phyloP scores from a whole-genome alignment of 768 basidiomycete genomes.

The Ramaria sp. region DNA sequence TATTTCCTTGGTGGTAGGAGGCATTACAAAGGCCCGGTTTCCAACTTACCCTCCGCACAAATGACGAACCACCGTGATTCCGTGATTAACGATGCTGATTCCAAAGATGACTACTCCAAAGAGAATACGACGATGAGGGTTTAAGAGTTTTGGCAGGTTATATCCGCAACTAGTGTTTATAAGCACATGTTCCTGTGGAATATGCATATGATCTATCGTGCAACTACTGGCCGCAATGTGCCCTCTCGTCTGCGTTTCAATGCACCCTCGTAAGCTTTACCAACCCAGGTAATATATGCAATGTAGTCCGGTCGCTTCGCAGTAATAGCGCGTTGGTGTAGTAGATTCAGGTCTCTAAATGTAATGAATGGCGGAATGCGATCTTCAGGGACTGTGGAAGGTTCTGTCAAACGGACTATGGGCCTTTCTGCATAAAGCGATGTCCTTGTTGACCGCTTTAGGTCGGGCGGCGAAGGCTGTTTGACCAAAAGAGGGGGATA shows the following conservation, averaged over 20 bases:
- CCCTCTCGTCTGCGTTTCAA: conserved; percentile 50
- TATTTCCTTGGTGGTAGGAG: conserved; percentile 41
- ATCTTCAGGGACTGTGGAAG: conserved; percentile 57
- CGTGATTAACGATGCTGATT: neutral
- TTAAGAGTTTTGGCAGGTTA: neutral
- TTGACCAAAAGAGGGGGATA: conserved; percentile 53
- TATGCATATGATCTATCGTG: neutral
- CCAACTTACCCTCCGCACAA: conserved; percentile 26
- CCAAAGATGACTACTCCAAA: neutral
- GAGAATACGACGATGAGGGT: neutral
- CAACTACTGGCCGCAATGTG: conserved; percentile 12
- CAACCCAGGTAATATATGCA: conserved; percentile 60
- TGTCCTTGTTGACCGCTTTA: conserved; percentile 48
- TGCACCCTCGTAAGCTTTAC: conserved; percentile 61
- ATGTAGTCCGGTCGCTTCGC: conserved; percentile 33
- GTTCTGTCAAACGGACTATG: conserved; percentile 57
- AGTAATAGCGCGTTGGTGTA: conserved; percentile 65
- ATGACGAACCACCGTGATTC: neutral
- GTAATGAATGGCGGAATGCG: conserved; percentile 68
- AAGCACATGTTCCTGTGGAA: neutral
- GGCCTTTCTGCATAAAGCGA: conserved; percentile 45
- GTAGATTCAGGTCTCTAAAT: conserved; percentile 65
- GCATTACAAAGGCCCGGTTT: conserved; percentile 49
- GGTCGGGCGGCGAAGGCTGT: conserved; percentile 25
- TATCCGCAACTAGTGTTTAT: neutral